Conservation (phyloP, 805 yeast genomes). For the Kurtzmaniella cleridarum region DNA sequence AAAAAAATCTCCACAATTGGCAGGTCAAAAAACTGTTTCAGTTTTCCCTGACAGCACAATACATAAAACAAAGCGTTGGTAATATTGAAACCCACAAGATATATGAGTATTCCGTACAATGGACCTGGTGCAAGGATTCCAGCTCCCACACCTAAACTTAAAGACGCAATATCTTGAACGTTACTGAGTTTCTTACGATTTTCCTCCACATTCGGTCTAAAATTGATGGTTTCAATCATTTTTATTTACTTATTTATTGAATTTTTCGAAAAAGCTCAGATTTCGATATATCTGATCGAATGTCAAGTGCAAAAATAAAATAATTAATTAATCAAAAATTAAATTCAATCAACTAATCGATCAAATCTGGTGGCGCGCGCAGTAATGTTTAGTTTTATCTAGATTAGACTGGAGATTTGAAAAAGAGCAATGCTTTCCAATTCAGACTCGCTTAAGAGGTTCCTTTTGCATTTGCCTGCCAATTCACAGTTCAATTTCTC, state of each 20-base stretch:
- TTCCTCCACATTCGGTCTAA: slow-evolving; percentile 23
- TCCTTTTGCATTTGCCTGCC: slow-evolving; percentile 29
- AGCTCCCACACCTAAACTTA: slow-evolving; percentile 35
- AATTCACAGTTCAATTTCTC: slow-evolving; percentile 22
- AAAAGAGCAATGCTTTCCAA: slow-evolving; percentile 1
- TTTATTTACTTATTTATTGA: too few relatives aligned
- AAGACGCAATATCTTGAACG: slow-evolving; percentile 33
- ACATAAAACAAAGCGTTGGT: slow-evolving; percentile 23
- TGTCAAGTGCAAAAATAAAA: neutral
- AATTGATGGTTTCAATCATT: slow-evolving; percentile 10
- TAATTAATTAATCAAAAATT: too few relatives aligned
- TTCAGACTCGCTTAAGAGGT: slow-evolving; percentile 17
- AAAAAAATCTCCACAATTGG: slow-evolving; percentile 31
- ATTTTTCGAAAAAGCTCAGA: neutral
- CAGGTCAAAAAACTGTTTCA: slow-evolving; percentile 19
- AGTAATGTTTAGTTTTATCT: neutral
- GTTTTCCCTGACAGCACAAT: slow-evolving; percentile 27
- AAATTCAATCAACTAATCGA: neutral
- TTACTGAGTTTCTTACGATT: slow-evolving; percentile 24
- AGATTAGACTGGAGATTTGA: neutral
- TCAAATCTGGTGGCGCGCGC: slow-evolving; percentile 6
- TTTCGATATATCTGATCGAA: neutral
- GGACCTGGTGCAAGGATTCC: slow-evolving; percentile 37
- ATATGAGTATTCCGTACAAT: slow-evolving; percentile 29
- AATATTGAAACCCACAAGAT: slow-evolving; percentile 26